Percentiles rank a stretch among this genome's conserved stretches.
Evolutionary conservation across 805 yeast genomes (phyloP).

Genomic region (Saturnispora quitensis): DNA sequence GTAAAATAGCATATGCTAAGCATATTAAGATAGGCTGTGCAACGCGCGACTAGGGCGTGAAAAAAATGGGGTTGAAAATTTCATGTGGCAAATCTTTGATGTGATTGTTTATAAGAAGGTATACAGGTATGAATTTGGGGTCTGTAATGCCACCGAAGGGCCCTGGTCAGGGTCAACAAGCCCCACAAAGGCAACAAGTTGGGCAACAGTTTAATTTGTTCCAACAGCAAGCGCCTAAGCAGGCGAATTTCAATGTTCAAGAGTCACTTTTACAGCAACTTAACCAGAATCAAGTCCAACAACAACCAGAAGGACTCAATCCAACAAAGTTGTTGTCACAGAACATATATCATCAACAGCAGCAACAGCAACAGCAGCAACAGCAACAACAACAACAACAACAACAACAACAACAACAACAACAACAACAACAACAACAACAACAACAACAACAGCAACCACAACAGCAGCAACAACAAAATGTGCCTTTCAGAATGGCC

Average conservation of each 20-base stretch:
- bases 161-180: slow-evolving; percentile 6
- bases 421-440: slow-evolving; percentile 12
- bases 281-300: slow-evolving; percentile 12
- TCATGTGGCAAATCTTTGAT: background rate
- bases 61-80: background rate
- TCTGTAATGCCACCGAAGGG: slow-evolving; percentile 1
- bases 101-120: background rate
- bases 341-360: slow-evolving; percentile 25
- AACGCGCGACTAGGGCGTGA: background rate
- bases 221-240: slow-evolving; percentile 18
- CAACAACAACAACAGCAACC: slow-evolving; percentile 13
- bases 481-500: slow-evolving; percentile 4
- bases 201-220: slow-evolving; percentile 4
- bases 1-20: background rate
- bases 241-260: slow-evolving; percentile 5
- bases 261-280: slow-evolving; percentile 2
- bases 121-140: background rate
- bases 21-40: background rate
- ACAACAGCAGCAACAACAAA: slow-evolving; percentile 14
- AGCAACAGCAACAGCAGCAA: background rate
- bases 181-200: background rate
- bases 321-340: slow-evolving; percentile 33
- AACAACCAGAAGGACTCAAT: slow-evolving; percentile 21
- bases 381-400: background rate
- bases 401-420: slow-evolving; percentile 21